Conservation (phyloP, 768 basidiomycete species). For the Naganishia vishniacii region DNA sequence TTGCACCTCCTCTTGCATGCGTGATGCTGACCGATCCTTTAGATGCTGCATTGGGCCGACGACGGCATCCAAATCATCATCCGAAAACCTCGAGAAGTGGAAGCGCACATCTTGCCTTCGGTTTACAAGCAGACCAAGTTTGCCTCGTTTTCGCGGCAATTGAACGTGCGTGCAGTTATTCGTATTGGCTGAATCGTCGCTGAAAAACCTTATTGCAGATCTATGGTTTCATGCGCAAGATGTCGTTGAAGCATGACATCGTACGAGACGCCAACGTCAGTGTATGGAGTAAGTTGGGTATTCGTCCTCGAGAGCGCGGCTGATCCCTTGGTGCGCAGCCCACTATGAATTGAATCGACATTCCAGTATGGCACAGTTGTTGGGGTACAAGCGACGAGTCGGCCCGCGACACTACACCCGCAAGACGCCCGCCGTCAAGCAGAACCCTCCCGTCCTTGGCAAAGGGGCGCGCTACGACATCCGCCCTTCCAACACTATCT, state of each 20-base stretch:
- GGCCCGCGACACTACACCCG: conserved; percentile 83
- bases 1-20: too few species aligned
- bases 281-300: conserved; percentile 76
- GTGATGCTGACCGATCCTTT: not conserved
- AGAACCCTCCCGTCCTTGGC: not conserved
- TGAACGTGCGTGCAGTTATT: conserved; percentile 63
- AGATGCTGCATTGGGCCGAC: conserved; percentile 92
- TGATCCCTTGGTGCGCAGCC: conserved; percentile 53
- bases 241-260: conserved; percentile 69
- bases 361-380: conserved; percentile 81
- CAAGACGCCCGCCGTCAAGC: conserved; percentile 50
- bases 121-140: conserved; percentile 95
- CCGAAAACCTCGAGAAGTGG: conserved; percentile 85
- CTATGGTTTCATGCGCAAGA: conserved; percentile 97
- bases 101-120: conserved; percentile 84
- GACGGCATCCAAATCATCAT: conserved; percentile 93
- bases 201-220: conserved; percentile 58
- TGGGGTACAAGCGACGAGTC: conserved; percentile 91
- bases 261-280: conserved; percentile 76
- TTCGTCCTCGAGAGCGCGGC: not conserved
- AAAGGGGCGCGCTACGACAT: not conserved
- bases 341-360: conserved; percentile 87
- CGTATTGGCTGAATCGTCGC: conserved; percentile 29
- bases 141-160: conserved; percentile 93
- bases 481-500: too few species aligned